phyloP scores from a whole-genome alignment of 1,284 basidiomycete species.

The Fistulina hepatica region DNA sequence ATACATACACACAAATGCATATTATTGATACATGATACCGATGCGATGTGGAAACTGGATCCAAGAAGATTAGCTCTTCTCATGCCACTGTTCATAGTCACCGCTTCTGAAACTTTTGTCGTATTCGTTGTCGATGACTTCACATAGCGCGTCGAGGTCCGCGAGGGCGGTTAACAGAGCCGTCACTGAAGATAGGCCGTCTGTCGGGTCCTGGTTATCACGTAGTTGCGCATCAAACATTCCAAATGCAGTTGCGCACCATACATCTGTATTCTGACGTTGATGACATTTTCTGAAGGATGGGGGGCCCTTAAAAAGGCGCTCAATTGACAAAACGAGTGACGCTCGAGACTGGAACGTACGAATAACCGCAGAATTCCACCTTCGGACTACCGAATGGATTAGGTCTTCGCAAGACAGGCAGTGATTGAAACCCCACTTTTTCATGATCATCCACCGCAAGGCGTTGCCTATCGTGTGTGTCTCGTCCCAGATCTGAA shows the following conservation, averaged over 20 bases:
- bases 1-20: no score
- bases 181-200: conserved; percentile 68
- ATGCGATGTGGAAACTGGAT: no score
- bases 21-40: no score
- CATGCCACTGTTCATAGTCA: conserved; percentile 55
- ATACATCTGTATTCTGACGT: conserved; percentile 97
- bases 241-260: conserved; percentile 46
- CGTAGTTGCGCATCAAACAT: background rate
- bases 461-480: conserved; percentile 94
- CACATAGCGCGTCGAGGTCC: conserved; percentile 67
- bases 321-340: conserved; percentile 1
- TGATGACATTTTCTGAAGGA: conserved; percentile 93
- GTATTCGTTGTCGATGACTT: conserved; percentile 58
- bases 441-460: conserved; percentile 99
- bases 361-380: conserved; percentile 88
- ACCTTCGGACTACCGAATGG: conserved; percentile 73
- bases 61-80: conserved; percentile 40
- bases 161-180: conserved; percentile 66
- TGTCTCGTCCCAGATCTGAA: conserved; percentile 86
- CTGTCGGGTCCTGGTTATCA: conserved; percentile 27
- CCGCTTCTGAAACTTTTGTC: conserved; percentile 41
- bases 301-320: conserved; percentile 65
- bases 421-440: conserved; percentile 42
- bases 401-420: conserved; percentile 7
- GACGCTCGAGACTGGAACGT: background rate